Conservation (phyloP, 495 filamentous ascomycete genomes). For the Glarea lozoyensis region DNA sequence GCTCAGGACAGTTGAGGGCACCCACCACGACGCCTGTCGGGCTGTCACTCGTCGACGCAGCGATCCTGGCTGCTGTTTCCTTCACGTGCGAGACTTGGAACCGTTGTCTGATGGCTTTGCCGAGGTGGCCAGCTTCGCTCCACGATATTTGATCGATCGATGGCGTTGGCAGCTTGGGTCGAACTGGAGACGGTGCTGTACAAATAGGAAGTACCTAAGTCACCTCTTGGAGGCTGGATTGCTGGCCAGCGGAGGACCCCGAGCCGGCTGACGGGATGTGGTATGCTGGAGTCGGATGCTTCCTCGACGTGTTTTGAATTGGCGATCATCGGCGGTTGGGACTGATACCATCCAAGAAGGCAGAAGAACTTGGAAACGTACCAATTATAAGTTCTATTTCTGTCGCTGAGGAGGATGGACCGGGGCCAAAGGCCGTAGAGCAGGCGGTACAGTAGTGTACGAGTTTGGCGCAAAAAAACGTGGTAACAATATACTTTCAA, state of each 20-base stretch:
- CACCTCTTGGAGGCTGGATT: neutral
- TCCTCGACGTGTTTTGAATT: slow-evolving; percentile 15
- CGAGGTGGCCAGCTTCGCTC: neutral
- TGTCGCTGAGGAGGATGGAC: no score
- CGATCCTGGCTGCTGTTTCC: neutral
- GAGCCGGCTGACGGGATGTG: neutral
- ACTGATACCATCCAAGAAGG: no score
- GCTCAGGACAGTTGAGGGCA: neutral
- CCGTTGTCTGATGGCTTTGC: no score
- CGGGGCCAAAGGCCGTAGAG: no score
- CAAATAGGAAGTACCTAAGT: neutral
- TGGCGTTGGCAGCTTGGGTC: neutral
- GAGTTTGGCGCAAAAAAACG: no score
- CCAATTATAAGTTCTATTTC: no score
- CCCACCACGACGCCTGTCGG: no score
- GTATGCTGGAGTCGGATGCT: slow-evolving; percentile 7
- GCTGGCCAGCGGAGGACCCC: neutral
- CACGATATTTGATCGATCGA: slow-evolving; percentile 5
- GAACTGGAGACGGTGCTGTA: no score
- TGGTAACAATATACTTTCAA: no score
- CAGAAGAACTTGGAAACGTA: no score
- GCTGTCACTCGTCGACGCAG: no score
- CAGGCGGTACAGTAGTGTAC: no score
- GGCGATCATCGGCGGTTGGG: slow-evolving; percentile 2
- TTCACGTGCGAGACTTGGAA: slow-evolving; percentile 13